Evolutionary conservation across 1,284 basidiomycete species (phyloP), one percentile per base, ranked within the genome.

Genomic region (Taiwanofungus camphoratus): DNA sequence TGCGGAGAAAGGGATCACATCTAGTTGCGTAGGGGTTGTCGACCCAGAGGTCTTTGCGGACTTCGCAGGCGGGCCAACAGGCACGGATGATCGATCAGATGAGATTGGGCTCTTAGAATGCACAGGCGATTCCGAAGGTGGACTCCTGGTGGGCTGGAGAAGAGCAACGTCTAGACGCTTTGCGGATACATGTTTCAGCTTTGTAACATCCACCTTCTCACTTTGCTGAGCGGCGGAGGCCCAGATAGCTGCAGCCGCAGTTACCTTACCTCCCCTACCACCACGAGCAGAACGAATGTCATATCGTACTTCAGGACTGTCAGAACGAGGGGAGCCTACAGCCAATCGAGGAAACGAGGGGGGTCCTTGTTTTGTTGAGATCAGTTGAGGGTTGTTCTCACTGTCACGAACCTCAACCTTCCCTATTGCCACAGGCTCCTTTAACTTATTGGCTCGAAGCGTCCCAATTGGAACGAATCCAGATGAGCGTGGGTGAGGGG

Each of bases 211-310:
- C 1, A 33, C 20, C 31, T 39, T 49, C 19, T 48, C 44, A 1
- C 42, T 44, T 15, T 50, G 20, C 41, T 54, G 54, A 4, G 52
- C 36, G 2, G 52, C 72, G 22, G 75, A 64, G 2, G 82, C 76
- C 86, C 87, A 91, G 19, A 91, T 65, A 4, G 81, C 73, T 1
- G 83, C 77, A 2, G 87, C 84, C 4, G 84, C 71, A 2, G 85
- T 71, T 12, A 91, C 88, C 40, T 76, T 74, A 8, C 87, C 88
- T 1, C 87, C 87, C 39, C 73, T 67, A 2, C 88, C 88, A 2
- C 88, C 87, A 19, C 87, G 74, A 8, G 86, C 87, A 30, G 84
- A 87, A 4, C 81, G 77, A 16, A 85, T 62, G 54, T 89, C 79
- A 57, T 89, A 88, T 50, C 79, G 82, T 19, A 68, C 68, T 43